These are phyloP conservation scores for Fusarium albosuccineum DNA, from an alignment of 2,329 filamentous ascomycete species.

Conservation along the genomic window DNA sequence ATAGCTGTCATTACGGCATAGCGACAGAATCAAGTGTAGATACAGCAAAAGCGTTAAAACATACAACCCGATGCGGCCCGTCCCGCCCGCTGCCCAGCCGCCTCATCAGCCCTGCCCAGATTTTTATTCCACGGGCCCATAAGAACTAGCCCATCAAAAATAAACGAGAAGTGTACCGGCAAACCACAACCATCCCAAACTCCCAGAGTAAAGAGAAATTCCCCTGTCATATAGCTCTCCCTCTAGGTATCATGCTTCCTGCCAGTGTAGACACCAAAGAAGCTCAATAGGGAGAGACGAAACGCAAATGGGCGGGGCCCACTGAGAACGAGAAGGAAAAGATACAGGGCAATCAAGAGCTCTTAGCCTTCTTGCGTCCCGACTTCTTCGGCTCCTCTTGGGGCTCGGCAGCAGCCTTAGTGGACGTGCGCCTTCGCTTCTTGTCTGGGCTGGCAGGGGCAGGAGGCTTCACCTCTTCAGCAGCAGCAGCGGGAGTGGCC, in stretches of 20 bases:
- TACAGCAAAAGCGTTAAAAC: slow-evolving; percentile 42
- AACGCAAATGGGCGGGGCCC: slow-evolving; percentile 22
- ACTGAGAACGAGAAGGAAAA: slow-evolving; percentile 36
- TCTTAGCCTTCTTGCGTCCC: slow-evolving; percentile 69
- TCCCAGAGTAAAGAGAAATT: slow-evolving; percentile 38
- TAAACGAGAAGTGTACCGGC: slow-evolving; percentile 29
- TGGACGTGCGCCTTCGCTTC: slow-evolving; percentile 71
- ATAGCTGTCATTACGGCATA: slow-evolving; percentile 50
- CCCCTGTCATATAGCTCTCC: slow-evolving; percentile 36
- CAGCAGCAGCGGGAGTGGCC: slow-evolving; percentile 58
- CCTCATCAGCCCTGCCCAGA: slow-evolving; percentile 19
- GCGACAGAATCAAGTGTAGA: slow-evolving; percentile 38
- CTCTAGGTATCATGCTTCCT: slow-evolving; percentile 45
- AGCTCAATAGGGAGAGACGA: slow-evolving; percentile 38
- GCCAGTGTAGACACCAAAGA: slow-evolving; percentile 7
- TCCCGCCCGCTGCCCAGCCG: slow-evolving; percentile 24
- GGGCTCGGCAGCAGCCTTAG: slow-evolving; percentile 66
- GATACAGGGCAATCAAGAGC: slow-evolving; percentile 46
- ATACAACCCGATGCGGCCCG: slow-evolving; percentile 33
- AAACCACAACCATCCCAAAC: slow-evolving; percentile 34
- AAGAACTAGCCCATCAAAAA: slow-evolving; percentile 25
- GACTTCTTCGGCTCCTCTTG: slow-evolving; percentile 72
- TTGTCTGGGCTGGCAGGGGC: slow-evolving; percentile 69
- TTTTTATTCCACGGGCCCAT: slow-evolving; percentile 27
- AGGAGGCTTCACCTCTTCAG: slow-evolving; percentile 56